Percentiles rank a stretch among this genome's conserved stretches.
These are phyloP conservation scores for Cyathus striatus DNA, from an alignment of 768 basidiomycete genomes.

Conservation along the genomic window DNA sequence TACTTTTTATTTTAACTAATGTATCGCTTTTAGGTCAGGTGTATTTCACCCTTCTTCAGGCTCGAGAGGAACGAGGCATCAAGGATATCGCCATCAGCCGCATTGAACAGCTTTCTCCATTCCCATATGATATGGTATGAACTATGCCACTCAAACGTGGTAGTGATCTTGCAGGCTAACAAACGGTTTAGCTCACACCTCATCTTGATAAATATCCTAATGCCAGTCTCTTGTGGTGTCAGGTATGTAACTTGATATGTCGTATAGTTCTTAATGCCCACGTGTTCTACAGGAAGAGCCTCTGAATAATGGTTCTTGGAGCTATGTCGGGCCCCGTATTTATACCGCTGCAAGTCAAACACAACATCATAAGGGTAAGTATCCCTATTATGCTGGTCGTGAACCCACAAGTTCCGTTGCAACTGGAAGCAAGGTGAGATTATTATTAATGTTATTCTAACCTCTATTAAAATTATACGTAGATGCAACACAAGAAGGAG, in stretches of 20 bases:
- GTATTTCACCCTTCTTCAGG: constrained; percentile 83
- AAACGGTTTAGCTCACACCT: constrained; percentile 62
- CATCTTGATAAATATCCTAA: constrained; percentile 97
- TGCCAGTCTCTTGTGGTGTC: constrained; percentile 89
- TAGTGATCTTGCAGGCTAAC: not conserved
- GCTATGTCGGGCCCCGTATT: constrained; percentile 89
- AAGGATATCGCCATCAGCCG: constrained; percentile 93
- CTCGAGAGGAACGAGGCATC: constrained; percentile 87
- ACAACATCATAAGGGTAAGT: constrained; percentile 85
- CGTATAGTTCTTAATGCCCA: no score
- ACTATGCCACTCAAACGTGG: not conserved
- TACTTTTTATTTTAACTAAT: constrained; percentile 1
- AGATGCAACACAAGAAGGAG: constrained; percentile 89
- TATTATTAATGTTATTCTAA: constrained; percentile 2
- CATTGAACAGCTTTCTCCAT: constrained; percentile 92
- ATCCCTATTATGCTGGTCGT: constrained; percentile 88
- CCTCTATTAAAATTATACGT: constrained; percentile 9
- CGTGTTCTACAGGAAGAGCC: no score
- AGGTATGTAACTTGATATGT: no score
- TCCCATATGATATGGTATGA: constrained; percentile 91
- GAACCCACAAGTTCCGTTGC: constrained; percentile 90
- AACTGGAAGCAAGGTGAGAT: constrained; percentile 79
- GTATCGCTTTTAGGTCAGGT: constrained; percentile 83
- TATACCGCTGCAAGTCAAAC: constrained; percentile 92
- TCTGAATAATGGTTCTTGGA: constrained; percentile 96